phyloP scores from a whole-genome alignment of 352 stramenopile species.

The Aphanomyces astaci region DNA sequence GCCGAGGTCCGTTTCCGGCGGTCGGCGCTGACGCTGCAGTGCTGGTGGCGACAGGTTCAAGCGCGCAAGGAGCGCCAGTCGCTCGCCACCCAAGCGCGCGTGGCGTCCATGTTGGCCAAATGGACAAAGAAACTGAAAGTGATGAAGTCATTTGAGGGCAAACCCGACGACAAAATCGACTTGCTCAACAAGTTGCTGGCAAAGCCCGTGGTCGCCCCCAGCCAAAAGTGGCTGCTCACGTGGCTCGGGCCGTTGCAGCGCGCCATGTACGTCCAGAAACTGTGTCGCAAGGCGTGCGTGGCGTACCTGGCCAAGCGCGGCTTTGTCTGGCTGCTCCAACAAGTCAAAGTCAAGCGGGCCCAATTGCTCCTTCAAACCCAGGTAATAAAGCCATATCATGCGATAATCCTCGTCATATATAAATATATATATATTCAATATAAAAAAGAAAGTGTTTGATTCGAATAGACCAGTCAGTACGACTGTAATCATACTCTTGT shows the following conservation, averaged over 20 bases:
- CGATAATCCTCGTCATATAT: no score
- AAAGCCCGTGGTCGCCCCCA: conserved; percentile 48
- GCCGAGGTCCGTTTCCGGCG: conserved; percentile 57
- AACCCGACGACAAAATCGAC: conserved; percentile 78
- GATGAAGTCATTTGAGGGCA: conserved; percentile 67
- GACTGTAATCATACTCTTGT: neutral
- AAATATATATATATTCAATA: no score
- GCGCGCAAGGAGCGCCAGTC: conserved; percentile 59
- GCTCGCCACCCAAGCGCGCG: conserved; percentile 33
- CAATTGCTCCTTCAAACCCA: conserved; percentile 57
- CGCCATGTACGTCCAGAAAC: conserved; percentile 79
- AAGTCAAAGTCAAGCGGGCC: conserved; percentile 52
- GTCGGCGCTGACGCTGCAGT: conserved; percentile 70
- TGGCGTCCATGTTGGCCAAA: conserved; percentile 54
- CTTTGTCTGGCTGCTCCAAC: conserved; percentile 72
- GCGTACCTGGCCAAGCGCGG: conserved; percentile 68
- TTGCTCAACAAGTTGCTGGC: conserved; percentile 66
- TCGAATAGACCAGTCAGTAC: no score
- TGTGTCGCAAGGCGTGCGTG: conserved; percentile 70
- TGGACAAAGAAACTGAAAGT: conserved; percentile 59
- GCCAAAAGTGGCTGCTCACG: conserved; percentile 75
- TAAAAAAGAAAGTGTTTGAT: no score
- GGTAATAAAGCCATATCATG: no score
- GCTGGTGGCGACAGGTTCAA: conserved; percentile 62
- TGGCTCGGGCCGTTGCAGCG: conserved; percentile 73